Conservation (phyloP, 495 filamentous ascomycete species). For the Penicillium longicatenatum region DNA sequence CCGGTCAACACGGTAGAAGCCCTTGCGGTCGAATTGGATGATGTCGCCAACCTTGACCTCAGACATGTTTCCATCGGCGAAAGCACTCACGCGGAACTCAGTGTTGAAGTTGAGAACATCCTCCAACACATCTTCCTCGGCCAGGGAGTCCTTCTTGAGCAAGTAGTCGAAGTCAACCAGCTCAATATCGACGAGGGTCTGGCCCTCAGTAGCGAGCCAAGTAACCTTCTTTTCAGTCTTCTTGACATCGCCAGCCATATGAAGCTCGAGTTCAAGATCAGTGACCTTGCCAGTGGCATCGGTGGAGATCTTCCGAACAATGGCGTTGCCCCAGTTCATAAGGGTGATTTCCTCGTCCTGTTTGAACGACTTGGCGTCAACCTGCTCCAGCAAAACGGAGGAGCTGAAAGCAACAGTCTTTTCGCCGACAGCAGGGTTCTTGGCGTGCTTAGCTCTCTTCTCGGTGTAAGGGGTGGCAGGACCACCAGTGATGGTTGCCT, state of each 20-base stretch:
- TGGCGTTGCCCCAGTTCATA: constrained; percentile 95
- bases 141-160: constrained; percentile 86
- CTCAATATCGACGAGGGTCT: constrained; percentile 78
- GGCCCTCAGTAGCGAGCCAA: constrained; percentile 72
- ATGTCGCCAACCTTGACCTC: constrained; percentile 79
- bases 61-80: constrained; percentile 80
- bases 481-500: constrained; percentile 67
- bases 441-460: constrained; percentile 81
- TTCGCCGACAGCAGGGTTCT: constrained; percentile 79
- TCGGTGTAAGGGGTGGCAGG: constrained; percentile 64
- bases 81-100: constrained; percentile 70
- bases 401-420: constrained; percentile 81
- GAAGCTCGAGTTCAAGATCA: constrained; percentile 71
- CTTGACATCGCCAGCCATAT: constrained; percentile 88
- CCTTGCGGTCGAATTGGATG: constrained; percentile 92
- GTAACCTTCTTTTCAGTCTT: constrained; percentile 95
- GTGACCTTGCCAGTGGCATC: constrained; percentile 60
- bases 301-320: constrained; percentile 72
- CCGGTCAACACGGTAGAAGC: constrained; percentile 80
- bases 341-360: constrained; percentile 90
- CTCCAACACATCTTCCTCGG: constrained; percentile 78
- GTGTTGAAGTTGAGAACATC: constrained; percentile 77
- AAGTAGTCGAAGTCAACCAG: constrained; percentile 91
- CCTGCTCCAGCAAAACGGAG: constrained; percentile 79
- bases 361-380: constrained; percentile 77